These are phyloP conservation scores for Cladosporium sp. DNA, from an alignment of 2,329 filamentous ascomycete species.

Conservation along the genomic window DNA sequence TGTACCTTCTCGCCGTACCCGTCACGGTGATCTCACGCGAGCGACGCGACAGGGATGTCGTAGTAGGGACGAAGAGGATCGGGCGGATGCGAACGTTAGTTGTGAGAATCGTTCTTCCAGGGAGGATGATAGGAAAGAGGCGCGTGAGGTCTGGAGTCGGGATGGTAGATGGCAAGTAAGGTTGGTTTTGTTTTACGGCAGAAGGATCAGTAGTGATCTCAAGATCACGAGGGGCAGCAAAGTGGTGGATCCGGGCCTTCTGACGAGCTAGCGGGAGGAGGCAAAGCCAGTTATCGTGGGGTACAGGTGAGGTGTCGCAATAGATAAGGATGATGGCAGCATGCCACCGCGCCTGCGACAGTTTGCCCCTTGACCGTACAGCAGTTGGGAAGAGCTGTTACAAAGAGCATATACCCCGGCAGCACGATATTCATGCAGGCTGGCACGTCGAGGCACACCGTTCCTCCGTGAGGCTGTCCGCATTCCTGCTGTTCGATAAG, in stretches of 20 bases:
- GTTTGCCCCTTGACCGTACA: too few relatives aligned
- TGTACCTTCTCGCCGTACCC: neutral
- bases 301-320: neutral
- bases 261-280: constrained; percentile 2
- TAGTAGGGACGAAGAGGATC: neutral
- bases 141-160: neutral
- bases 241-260: constrained; percentile 6
- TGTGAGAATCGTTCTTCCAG: neutral
- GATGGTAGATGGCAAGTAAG: neutral
- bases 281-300: neutral
- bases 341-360: too few relatives aligned
- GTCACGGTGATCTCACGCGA: neutral
- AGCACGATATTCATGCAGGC: too few relatives aligned
- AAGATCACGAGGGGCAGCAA: constrained; percentile 1
- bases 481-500: constrained; percentile 6
- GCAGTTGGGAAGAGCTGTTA: too few relatives aligned
- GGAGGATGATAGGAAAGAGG: neutral
- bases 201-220: neutral
- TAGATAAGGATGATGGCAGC: constrained; percentile 7
- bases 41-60: neutral
- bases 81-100: neutral
- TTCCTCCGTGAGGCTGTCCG: constrained; percentile 3
- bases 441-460: neutral
- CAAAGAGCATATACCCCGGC: too few relatives aligned
- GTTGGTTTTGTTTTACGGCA: neutral